Base-by-base conservation (phyloP, 1,139 yeast species). In the Sugiyamaella sp. region DNA sequence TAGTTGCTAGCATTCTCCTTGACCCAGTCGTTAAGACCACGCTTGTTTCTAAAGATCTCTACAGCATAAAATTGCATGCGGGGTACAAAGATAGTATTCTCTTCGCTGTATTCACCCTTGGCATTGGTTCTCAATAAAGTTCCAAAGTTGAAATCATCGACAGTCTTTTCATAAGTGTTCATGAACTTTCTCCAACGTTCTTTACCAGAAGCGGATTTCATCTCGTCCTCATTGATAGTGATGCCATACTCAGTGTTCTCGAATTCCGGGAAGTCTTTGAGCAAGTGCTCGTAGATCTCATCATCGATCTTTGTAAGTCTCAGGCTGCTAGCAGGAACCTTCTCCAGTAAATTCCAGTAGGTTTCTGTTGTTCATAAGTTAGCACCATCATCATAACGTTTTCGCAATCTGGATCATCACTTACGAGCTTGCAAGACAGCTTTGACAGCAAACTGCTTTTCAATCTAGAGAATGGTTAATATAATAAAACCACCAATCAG, bases 401-500 rank as follows among this genome's bases (percentile, higher is more conserved):
- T n/a, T n/a, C n/a, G n/a, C n/a, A n/a, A n/a, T n/a, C n/a, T n/a
- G n/a, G n/a, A n/a, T n/a, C n/a, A 12, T 17, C 62, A 41, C 54
- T 25, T 64, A 65, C 68, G 69, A 57, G 96, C 95, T 71, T 95
- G 98, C 72, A 82, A 84, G 22, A 95, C 99, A 6, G 98, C 99
- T 74, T 89, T 90, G 60, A 95, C 99, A 49, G 99, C 98, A 68
- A 93, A 93, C 75, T 91, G 97, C 80, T 83, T 88, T 73, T 91
- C 98, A 66, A 93, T 89, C 63, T 66, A 29, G 20, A 47, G 39
- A 14, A 12, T 2, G 9, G 50, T 53, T 47, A 47, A 49, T 46
- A 8, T 9, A 25, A 10, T 10, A 10, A 25, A 10, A 25, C 5
- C 29, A 25, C 5, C 5, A 25, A 12, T 10, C 14, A 44, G 5